Evolutionary conservation across 768 basidiomycete species (phyloP).

Genomic region (Boletus eberwhitei): DNA sequence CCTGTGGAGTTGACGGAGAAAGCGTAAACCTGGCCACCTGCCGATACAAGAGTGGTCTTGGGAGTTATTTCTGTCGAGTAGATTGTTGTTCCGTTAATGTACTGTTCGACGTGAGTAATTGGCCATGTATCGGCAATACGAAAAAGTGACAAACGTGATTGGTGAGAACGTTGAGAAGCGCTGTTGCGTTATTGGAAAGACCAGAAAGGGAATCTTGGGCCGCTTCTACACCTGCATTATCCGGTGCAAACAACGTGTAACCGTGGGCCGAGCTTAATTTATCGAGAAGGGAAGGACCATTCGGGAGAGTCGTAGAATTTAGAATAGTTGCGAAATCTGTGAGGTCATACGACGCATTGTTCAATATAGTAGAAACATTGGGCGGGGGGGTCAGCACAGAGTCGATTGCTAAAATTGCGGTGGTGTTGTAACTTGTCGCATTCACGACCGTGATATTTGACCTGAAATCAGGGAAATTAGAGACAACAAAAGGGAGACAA

Average conservation of each 20-base stretch:
- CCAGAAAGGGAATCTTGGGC: conserved; percentile 33
- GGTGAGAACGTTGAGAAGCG: conserved; percentile 41
- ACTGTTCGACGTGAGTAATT: conserved; percentile 28
- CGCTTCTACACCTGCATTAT: conserved; percentile 44
- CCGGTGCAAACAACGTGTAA: conserved; percentile 68
- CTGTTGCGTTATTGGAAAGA: conserved; percentile 43
- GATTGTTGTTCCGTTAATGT: conserved; percentile 64
- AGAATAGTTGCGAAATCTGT: conserved; percentile 28
- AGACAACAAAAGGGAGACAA: neutral
- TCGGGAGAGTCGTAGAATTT: conserved; percentile 17
- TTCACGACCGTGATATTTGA: conserved; percentile 37
- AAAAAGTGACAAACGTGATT: conserved; percentile 52
- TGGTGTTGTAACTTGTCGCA: conserved; percentile 36
- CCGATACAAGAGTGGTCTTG: conserved; percentile 43
- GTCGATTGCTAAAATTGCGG: conserved; percentile 47
- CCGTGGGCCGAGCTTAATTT: conserved; percentile 41
- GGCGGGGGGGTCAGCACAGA: conserved; percentile 54
- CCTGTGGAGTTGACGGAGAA: conserved; percentile 57
- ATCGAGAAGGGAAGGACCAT: conserved; percentile 26
- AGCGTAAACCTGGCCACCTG: conserved; percentile 51
- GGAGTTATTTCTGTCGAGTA: conserved; percentile 53
- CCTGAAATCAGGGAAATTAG: conserved; percentile 12
- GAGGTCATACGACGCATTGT: conserved; percentile 37
- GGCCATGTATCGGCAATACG: neutral
- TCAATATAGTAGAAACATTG: conserved; percentile 41